These are phyloP conservation scores for Fusarium gaditjirri DNA, from an alignment of 2,329 filamentous ascomycete genomes.

Conservation along the genomic window DNA sequence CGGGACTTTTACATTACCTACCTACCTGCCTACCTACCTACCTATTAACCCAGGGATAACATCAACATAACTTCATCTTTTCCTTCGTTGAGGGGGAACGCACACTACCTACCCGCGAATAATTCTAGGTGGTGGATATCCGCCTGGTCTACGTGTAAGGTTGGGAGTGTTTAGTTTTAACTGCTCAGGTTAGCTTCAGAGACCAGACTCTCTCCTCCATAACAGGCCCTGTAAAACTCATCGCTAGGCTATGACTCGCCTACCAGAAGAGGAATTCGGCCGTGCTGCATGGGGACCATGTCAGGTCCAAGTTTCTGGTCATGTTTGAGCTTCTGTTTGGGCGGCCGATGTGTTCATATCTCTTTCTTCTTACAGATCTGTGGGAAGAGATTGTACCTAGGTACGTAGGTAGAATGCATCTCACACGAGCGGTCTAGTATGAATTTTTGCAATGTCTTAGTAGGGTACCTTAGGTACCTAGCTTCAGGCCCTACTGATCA, in stretches of 20 bases:
- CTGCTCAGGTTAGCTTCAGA: slow-evolving; percentile 4
- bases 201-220: slow-evolving; percentile 4
- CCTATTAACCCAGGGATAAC: not conserved
- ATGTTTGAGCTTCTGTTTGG: slow-evolving; percentile 13
- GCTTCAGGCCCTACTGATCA: not conserved
- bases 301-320: not conserved
- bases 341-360: slow-evolving; percentile 12
- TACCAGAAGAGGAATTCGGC: slow-evolving; percentile 15
- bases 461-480: not conserved
- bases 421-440: too few relatives aligned
- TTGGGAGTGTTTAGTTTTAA: slow-evolving; percentile 5
- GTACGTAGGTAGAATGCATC: not conserved
- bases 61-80: not conserved
- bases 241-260: slow-evolving; percentile 11
- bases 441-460: not conserved
- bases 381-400: not conserved
- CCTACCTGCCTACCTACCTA: not conserved
- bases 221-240: slow-evolving; percentile 1
- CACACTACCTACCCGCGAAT: not conserved
- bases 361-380: not conserved
- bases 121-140: slow-evolving; percentile 22
- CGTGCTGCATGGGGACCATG: not conserved
- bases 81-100: not conserved
- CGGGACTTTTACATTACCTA: not conserved
- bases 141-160: slow-evolving; percentile 8